Evolutionary conservation across 1,284 basidiomycete species (phyloP).

Genomic region (Cryptococcus sp.): DNA sequence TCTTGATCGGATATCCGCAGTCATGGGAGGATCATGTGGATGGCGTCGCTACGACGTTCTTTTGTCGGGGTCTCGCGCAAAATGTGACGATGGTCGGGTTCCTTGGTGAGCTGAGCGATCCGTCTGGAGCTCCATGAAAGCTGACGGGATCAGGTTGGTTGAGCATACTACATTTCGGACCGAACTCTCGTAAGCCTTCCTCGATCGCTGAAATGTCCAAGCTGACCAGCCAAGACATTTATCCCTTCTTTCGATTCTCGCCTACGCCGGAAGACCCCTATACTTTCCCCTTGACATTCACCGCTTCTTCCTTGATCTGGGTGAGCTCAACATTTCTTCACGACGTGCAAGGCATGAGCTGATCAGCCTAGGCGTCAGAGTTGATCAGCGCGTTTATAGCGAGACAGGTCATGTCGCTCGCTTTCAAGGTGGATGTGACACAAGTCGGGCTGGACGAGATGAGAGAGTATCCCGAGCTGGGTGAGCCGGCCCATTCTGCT

Average conservation of each 20-base stretch:
- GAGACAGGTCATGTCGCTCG: conserved; percentile 46
- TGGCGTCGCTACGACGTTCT: conserved; percentile 49
- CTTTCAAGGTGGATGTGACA: conserved; percentile 51
- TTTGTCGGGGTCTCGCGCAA: conserved; percentile 54
- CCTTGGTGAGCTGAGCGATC: conserved; percentile 36
- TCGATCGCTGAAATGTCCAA: not conserved
- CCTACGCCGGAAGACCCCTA: conserved; percentile 52
- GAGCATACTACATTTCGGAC: conserved; percentile 52
- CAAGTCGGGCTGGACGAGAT: conserved; percentile 52
- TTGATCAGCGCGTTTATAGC: conserved; percentile 51
- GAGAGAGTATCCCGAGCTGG: conserved; percentile 51
- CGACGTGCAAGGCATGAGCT: not conserved
- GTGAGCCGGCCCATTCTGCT: conserved; percentile 14
- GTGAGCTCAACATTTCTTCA: conserved; percentile 23
- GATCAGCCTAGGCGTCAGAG: conserved; percentile 43
- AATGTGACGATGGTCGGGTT: conserved; percentile 52
- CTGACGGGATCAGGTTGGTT: conserved; percentile 39
- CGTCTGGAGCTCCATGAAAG: not conserved
- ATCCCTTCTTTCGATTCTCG: conserved; percentile 55
- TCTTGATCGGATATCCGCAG: conserved; percentile 48
- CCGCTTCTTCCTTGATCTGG: conserved; percentile 53
- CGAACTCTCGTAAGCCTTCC: conserved; percentile 44
- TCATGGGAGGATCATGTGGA: conserved; percentile 53
- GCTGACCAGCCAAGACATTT: conserved; percentile 43
- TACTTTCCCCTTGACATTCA: conserved; percentile 54